phyloP scores from a whole-genome alignment of 73 alveolate species.

The Symbiodinium pilosum region DNA sequence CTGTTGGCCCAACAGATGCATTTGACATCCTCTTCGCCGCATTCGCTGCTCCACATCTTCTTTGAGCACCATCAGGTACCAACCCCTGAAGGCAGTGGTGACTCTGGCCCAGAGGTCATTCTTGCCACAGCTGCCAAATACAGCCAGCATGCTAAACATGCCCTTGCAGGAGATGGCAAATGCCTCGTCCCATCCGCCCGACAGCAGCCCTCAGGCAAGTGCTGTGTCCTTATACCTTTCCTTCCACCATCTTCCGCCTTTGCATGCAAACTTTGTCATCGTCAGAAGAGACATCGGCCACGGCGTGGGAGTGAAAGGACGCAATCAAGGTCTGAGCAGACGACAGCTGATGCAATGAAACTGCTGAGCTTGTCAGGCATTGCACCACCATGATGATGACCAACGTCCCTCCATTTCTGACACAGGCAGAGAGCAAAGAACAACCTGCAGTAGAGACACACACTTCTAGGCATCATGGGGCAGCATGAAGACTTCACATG shows the following conservation, averaged over 20 bases:
- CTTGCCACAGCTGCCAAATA: too few relatives aligned
- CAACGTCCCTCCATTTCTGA: conserved; percentile 30
- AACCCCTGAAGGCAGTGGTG: conserved; percentile 24
- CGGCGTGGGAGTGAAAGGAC: not conserved
- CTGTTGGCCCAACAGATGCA: not conserved
- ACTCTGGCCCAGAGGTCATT: not conserved
- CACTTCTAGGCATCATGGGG: not conserved
- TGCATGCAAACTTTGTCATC: not conserved
- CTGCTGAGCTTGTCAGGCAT: not conserved
- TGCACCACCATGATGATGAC: conserved; percentile 37
- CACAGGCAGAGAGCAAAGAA: conserved; percentile 7
- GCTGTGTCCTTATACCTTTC: not conserved
- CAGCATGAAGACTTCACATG: not conserved
- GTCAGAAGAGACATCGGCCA: not conserved
- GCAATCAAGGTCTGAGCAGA: not conserved
- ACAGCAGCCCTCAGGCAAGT: not conserved
- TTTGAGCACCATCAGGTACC: too few relatives aligned
- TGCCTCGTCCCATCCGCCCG: not conserved
- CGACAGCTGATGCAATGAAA: too few relatives aligned
- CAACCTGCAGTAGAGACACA: too few relatives aligned
- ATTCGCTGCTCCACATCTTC: not conserved
- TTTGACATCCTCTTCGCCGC: not conserved
- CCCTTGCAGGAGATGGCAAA: not conserved
- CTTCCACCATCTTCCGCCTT: not conserved
- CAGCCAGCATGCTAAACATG: too few relatives aligned